phyloP scores from a whole-genome alignment of 306 rosid genomes.

The Hippophae rhamnoides region DNA sequence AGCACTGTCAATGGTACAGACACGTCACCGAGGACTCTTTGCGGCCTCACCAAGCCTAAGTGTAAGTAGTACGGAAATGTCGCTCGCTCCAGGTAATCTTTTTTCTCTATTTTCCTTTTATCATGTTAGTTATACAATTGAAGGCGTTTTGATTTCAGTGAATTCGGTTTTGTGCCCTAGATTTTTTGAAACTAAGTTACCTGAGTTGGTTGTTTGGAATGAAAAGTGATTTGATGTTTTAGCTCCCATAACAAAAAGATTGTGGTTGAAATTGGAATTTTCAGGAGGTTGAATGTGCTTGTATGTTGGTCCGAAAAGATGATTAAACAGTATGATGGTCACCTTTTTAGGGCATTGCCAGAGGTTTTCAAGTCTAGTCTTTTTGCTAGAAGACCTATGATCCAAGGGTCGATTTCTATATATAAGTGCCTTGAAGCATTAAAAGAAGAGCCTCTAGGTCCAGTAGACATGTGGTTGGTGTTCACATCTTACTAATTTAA shows the following conservation, averaged over 20 bases:
- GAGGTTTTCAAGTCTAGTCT: constrained; percentile 81
- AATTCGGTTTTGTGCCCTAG: constrained; percentile 1
- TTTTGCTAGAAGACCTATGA: constrained; percentile 42
- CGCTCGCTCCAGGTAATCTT: constrained; percentile 75
- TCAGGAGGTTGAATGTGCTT: constrained; percentile 46
- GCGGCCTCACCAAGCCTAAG: constrained; percentile 63
- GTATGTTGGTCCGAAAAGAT: constrained; percentile 77
- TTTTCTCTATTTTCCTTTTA: neutral
- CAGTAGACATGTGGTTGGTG: constrained; percentile 98
- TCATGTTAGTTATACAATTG: neutral
- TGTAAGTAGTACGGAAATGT: constrained; percentile 90
- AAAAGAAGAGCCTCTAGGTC: constrained; percentile 99
- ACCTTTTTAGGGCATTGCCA: constrained; percentile 51
- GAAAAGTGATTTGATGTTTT: too few relatives aligned
- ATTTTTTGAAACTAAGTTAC: neutral
- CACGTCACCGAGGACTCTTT: constrained; percentile 50
- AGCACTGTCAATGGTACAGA: constrained; percentile 26
- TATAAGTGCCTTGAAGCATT: constrained; percentile 96
- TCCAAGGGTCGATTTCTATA: constrained; percentile 68
- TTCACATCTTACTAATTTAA: constrained; percentile 15
- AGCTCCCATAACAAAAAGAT: too few relatives aligned
- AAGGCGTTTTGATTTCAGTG: neutral
- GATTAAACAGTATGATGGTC: constrained; percentile 44
- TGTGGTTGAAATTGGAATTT: constrained; percentile 31
- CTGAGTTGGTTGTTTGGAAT: too few relatives aligned